Evolutionary conservation across 495 filamentous ascomycete species (phyloP), one percentile per base, ranked within the genome.

Genomic region (Aspergillus diversus): DNA sequence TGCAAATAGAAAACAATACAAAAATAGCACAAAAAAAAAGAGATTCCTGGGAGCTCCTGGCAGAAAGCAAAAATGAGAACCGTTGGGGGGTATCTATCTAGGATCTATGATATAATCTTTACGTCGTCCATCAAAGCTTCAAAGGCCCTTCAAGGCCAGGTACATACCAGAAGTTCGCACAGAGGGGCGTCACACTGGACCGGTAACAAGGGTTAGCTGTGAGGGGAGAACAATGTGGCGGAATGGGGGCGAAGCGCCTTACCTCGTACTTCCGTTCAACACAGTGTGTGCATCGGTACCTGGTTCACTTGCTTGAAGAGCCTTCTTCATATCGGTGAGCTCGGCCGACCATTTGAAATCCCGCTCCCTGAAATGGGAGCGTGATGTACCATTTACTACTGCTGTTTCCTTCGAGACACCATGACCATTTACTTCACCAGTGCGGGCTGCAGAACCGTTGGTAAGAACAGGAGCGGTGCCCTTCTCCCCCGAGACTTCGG

Each of bases 261-360:
- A 81, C 79, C 79, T 81, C 8, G 78, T 80, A 56, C 67, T 71
- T 16, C 92, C 91, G 75, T 92, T 87, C 71, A 90, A 86, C 16
- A 99, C 90, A 13, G 89, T 92, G 90, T 94, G 96, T 27, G 94
- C 95, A 84, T 99, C 95, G 56, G 92, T 96, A 5, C 93, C 95
- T 31, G 90, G 90, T 63, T 80, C 82, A 59, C 77, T 79, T 7
- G 74, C 71, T 52, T 78, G 73, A 33, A 81, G 62, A 33, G 71
- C 69, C 67, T 77, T 77, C 65, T 81, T 81, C 75, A 81, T 81
- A 71, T 80, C 77, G 3, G 76, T 75, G 46, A 81, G 63, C 62
- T 81, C 72, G 27, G 79, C 74, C 8, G 71, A 71, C 77, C 77
- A 81, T 57, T 74, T 72, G 60, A 81, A 81, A 55, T 72, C 64